Evolutionary conservation across 164 flowering plant genomes (phyloP), one percentile per base, ranked within the genome.

Genomic region (Litsea cubeba): DNA sequence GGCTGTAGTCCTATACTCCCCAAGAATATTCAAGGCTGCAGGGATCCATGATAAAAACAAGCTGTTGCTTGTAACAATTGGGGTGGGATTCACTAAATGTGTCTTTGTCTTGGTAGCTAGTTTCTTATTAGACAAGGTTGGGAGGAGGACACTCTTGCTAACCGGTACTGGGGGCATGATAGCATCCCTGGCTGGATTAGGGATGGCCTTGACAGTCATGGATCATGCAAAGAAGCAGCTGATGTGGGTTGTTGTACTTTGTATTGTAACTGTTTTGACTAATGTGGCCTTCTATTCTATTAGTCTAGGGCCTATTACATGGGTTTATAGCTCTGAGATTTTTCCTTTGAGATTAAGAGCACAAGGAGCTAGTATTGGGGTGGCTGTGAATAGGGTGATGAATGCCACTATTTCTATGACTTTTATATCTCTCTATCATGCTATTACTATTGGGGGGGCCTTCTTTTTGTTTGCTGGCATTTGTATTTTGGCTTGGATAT

Each of bases 271-370:
- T 76, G 81, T 85, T 0, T 30, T 88, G 25, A 11, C 83, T 0
- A 84, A 50, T 79, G 90, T 89, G 0, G 84, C 88, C n/a, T 57
- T 74, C 10, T 92, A 89, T 77, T 87, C 93, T 0, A 89, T 90
- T 7, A 93, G 95, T 20, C 14, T 88, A 81, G 97, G 93, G 1
- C 97, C 97, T n/a, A 84, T 92, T 65, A 73, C 94, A 11, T 91
- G 95, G 94, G 95, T 92, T 1, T 90, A 90, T 71, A 86, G 87
- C 69, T 87, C 94, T 0, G 95, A 92, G 85, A 83, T 92, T 12
- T 88, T 87, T 71, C 95, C 93, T 20, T 68, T 89, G 78, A 79
- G 80, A 71, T 78, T 90, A 1, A 82, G 97, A 1, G 93, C 91
- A 0, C 91, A 89, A 28, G 97, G 92, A 0, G 18, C 68, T 12